Evolutionary conservation across 495 filamentous ascomycete genomes (phyloP).

Genomic region (Aspergillus leporis): DNA sequence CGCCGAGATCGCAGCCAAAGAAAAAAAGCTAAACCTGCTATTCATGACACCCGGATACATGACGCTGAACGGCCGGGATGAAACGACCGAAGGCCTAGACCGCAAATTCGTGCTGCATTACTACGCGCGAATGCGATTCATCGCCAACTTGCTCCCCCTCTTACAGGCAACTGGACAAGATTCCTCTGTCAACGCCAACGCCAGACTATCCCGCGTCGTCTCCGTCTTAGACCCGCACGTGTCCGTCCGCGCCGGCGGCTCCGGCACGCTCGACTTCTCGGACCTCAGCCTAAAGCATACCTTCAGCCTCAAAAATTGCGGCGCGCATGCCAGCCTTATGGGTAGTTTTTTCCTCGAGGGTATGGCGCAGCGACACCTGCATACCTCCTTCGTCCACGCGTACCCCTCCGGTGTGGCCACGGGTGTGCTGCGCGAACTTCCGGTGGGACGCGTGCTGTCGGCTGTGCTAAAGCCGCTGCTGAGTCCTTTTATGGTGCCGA

Average conservation of each 20-base stretch:
- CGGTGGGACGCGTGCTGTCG: constrained; percentile 10
- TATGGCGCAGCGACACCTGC: constrained; percentile 39
- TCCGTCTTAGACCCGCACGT: constrained; percentile 40
- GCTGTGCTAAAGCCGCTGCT: constrained; percentile 21
- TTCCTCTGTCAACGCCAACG: too few relatives aligned
- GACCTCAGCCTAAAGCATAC: not conserved
- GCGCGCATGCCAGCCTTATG: not conserved
- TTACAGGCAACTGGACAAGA: constrained; percentile 41
- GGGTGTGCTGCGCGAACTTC: constrained; percentile 23
- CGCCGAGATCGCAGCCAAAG: constrained; percentile 49
- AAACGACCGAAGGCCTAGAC: constrained; percentile 63
- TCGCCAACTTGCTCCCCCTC: constrained; percentile 61
- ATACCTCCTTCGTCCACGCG: constrained; percentile 58
- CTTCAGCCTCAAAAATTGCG: not conserved
- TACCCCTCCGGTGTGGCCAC: constrained; percentile 58
- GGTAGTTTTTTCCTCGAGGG: constrained; percentile 23
- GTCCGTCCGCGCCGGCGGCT: not conserved
- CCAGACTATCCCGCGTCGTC: constrained; percentile 55
- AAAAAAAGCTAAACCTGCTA: constrained; percentile 59
- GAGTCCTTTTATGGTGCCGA: constrained; percentile 26
- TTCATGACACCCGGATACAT: constrained; percentile 37
- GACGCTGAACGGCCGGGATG: constrained; percentile 12
- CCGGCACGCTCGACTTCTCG: not conserved
- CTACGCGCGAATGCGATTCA: constrained; percentile 69
- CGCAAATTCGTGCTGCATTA: constrained; percentile 56